phyloP scores from a whole-genome alignment of 202 grass and related monocot species.

The Digitaria exilis region DNA sequence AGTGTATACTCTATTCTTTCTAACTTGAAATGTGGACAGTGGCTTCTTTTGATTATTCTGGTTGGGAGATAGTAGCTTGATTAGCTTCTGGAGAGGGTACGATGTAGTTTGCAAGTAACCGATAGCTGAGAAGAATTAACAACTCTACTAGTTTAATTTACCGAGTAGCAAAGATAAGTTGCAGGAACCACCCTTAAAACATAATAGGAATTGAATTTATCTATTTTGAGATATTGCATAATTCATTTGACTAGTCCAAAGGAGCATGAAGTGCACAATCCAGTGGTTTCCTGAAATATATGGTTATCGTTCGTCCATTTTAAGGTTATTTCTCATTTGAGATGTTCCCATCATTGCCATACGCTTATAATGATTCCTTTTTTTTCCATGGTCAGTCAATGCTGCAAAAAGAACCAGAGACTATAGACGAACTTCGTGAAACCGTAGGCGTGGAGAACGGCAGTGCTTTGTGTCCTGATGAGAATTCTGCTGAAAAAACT shows the following conservation, averaged over 20 bases:
- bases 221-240: not conserved
- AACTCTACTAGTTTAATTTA: conserved; percentile 15
- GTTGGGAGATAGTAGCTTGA: not conserved
- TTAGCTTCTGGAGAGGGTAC: not conserved
- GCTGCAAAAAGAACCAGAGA: conserved; percentile 8
- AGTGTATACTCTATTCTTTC: not conserved
- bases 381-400: conserved; percentile 15
- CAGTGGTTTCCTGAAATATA: not conserved
- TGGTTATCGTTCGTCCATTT: not conserved
- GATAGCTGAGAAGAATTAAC: not conserved
- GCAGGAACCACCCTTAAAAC: not conserved
- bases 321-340: conserved; percentile 9
- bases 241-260: not conserved
- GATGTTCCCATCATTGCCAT: not conserved
- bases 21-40: not conserved
- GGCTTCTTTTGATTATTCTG: not conserved
- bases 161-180: not conserved
- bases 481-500: conserved; percentile 9
- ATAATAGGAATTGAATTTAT: not conserved
- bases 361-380: not conserved
- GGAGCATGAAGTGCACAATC: not conserved
- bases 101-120: not conserved
- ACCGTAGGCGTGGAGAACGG: not conserved
- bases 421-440: not conserved
- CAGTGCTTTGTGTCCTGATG: not conserved